phyloP scores from a whole-genome alignment of 805 yeast genomes.

The Teunomyces barrocoloradensis region DNA sequence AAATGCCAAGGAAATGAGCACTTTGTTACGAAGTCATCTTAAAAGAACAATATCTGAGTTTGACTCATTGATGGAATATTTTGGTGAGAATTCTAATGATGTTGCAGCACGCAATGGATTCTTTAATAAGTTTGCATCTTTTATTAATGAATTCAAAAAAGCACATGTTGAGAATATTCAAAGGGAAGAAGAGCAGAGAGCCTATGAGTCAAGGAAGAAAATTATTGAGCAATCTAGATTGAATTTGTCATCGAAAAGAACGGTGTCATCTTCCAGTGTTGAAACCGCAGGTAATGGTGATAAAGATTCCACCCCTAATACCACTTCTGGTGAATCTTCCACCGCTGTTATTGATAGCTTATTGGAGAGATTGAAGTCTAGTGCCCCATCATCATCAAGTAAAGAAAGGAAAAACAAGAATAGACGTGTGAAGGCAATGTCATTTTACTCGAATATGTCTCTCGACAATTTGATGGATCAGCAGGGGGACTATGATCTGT shows the following conservation, averaged over 20 bases:
- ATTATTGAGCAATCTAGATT: constrained; percentile 25
- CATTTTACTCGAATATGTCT: constrained; percentile 31
- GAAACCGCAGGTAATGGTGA: constrained; percentile 12
- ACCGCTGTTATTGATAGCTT: constrained; percentile 32
- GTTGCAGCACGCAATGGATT: constrained; percentile 63
- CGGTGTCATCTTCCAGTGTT: constrained; percentile 5
- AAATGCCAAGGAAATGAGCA: constrained; percentile 69
- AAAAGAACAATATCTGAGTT: constrained; percentile 63
- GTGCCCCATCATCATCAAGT: constrained; percentile 18
- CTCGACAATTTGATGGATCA: constrained; percentile 20
- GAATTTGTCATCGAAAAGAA: neutral
- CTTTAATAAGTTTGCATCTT: constrained; percentile 75
- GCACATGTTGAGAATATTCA: constrained; percentile 77
- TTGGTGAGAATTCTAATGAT: constrained; percentile 88
- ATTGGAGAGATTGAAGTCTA: constrained; percentile 30
- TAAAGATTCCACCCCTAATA: constrained; percentile 1
- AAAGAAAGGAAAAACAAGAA: constrained; percentile 17
- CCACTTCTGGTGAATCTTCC: constrained; percentile 9
- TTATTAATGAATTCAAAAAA: constrained; percentile 72
- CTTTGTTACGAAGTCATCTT: constrained; percentile 61
- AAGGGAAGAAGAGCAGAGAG: constrained; percentile 73
- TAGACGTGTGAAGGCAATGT: constrained; percentile 31
- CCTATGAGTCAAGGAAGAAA: constrained; percentile 36
- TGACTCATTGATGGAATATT: constrained; percentile 69
- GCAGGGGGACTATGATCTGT: neutral